These are phyloP conservation scores for Lentinula lateritia DNA, from an alignment of 768 basidiomycete genomes.

Conservation along the genomic window DNA sequence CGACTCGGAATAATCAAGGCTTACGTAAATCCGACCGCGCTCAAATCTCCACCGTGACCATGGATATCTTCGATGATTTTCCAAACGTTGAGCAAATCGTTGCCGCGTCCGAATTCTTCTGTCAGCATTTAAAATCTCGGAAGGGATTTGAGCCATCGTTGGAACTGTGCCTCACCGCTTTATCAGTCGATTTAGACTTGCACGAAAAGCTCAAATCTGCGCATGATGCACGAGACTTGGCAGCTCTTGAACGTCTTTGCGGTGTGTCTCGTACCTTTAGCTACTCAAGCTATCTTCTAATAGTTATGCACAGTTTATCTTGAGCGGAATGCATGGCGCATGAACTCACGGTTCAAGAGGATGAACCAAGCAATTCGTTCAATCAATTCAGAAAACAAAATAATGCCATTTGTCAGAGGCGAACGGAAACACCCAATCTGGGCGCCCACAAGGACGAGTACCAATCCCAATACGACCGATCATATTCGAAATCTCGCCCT, in stretches of 20 bases:
- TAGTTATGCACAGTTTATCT: background rate
- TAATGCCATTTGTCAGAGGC: background rate
- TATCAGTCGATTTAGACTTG: background rate
- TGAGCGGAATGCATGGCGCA: background rate
- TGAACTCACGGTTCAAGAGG: background rate
- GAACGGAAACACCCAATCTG: background rate
- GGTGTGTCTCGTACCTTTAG: background rate
- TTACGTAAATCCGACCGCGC: too few species aligned
- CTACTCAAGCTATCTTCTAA: background rate
- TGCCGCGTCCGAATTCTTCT: too few species aligned
- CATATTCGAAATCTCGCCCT: background rate
- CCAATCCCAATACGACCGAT: background rate
- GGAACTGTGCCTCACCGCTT: background rate
- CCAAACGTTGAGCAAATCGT: too few species aligned
- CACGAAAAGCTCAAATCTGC: background rate
- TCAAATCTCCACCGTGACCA: too few species aligned
- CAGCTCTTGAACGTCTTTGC: background rate
- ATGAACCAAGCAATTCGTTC: background rate
- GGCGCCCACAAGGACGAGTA: background rate
- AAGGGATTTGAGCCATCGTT: background rate
- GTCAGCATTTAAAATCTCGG: too few species aligned
- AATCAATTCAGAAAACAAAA: background rate
- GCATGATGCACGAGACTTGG: background rate
- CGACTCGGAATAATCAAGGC: too few species aligned
- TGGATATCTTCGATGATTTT: too few species aligned